Base-by-base conservation (phyloP, 2,329 filamentous ascomycete species). In the Beauveria australis region DNA sequence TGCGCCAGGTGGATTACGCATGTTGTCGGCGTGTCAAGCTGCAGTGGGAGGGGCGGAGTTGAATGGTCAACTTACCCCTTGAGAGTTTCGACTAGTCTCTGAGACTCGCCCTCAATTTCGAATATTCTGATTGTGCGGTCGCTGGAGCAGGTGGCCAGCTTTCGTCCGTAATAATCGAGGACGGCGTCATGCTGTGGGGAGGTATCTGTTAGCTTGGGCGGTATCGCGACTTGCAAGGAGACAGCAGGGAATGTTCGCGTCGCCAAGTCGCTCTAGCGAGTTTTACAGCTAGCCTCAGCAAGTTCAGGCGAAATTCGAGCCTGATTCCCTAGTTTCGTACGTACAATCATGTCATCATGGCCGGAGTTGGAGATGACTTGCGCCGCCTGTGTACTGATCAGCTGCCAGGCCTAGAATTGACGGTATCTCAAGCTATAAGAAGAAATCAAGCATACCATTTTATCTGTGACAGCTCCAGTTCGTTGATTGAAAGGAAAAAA, bases 51-150 rank as follows among this genome's bases (percentile, higher is more conserved):
- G 22, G 33, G 28, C 26, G 46, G 53, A 53, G 47, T 54, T 19
- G 44, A 46, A 8, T 22, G 19, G n/a, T 19, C 26, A 22, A 71
- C 79, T 70, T 83, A 95, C 91, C 93, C 93, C 78, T 96, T 96
- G 66, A 99, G 80, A 28, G 94, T 99, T 78, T 97, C 93, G 40
- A 91, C 84, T 68, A 97, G 79, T 65, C 90, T 85, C 76, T 99
- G 93, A 67, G 88, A 84, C 69, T 97, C 92, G 70, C 92, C 91
- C 71, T 97, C 93, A 60, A 99, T 89, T 77, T 99, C 94, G 73
- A 97, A 99, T 72, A 99, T 97, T 80, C 97, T 97, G 80, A 99
- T 96, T 53, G 93, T 97, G 74, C 94, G 92, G 78, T 99, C 94
- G 66, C 93, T 97, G 41, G 92, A 97, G 77, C 94, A 97, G 66